phyloP scores from a whole-genome alignment of 169 alveolate genomes.

The Blepharisma undulans region DNA sequence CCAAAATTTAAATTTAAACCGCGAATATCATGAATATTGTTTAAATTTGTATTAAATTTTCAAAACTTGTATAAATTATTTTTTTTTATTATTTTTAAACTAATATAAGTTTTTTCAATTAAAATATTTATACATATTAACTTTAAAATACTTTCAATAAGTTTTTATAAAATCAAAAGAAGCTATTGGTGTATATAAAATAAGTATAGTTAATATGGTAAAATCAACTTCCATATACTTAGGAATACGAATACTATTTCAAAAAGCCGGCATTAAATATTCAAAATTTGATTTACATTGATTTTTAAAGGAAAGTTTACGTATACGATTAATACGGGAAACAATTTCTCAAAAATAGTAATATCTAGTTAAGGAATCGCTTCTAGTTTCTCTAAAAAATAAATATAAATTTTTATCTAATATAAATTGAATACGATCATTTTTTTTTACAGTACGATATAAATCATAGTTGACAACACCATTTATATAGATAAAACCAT shows the following conservation, averaged over 20 bases:
- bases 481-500: background rate
- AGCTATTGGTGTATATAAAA: background rate
- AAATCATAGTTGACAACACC: background rate
- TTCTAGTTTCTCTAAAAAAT: background rate
- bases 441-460: background rate
- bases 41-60: slow-evolving; percentile 9
- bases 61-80: slow-evolving; percentile 43
- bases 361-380: background rate
- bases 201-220: background rate
- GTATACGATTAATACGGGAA: background rate
- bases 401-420: background rate
- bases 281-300: background rate
- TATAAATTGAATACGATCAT: background rate
- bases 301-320: background rate
- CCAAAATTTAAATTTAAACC: slow-evolving; percentile 50
- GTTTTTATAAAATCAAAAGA: background rate
- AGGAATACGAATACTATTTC: background rate
- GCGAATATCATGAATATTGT: background rate
- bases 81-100: background rate
- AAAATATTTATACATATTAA: background rate
- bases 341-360: background rate
- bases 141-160: background rate
- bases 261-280: background rate
- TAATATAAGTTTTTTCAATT: slow-evolving; percentile 12
- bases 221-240: background rate